Percentiles rank a stretch among this genome's conserved stretches.
Evolutionary conservation across 768 basidiomycete genomes (phyloP).

Genomic region (Amanita inopinata): DNA sequence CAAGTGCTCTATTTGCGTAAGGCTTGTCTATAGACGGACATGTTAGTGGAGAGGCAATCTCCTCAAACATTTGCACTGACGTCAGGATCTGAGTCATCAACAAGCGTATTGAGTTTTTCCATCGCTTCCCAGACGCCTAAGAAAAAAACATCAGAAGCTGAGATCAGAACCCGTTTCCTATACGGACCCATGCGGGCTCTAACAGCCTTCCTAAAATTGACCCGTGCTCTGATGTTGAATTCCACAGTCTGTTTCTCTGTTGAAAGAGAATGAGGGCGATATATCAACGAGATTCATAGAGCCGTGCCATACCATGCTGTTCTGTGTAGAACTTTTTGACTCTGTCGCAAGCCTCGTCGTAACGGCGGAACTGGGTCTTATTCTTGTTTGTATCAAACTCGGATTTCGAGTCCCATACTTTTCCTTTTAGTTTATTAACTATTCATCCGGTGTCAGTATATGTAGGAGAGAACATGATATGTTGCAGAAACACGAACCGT

Average conservation of each 20-base stretch:
- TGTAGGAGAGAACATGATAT: neutral
- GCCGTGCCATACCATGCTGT: conserved; percentile 49
- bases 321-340: conserved; percentile 59
- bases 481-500: conserved; percentile 10
- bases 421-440: conserved; percentile 53
- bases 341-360: conserved; percentile 52
- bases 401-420: conserved; percentile 33
- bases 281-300: neutral
- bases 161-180: neutral
- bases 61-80: conserved; percentile 25
- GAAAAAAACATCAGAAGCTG: neutral
- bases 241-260: conserved; percentile 71
- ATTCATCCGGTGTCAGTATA: neutral
- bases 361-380: conserved; percentile 48
- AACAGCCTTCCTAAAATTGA: conserved; percentile 46
- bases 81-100: conserved; percentile 79
- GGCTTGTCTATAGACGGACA: conserved; percentile 36
- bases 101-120: conserved; percentile 68
- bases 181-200: conserved; percentile 50
- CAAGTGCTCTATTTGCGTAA: conserved; percentile 74
- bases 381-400: conserved; percentile 42
- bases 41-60: neutral
- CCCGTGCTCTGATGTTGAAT: conserved; percentile 63
- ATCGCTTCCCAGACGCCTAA: conserved; percentile 57
- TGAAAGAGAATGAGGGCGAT: neutral